Evolutionary conservation across 192 early-diverging fungal species (phyloP), one percentile per base, ranked within the genome.

Genomic region (Entomortierella parvispora): DNA sequence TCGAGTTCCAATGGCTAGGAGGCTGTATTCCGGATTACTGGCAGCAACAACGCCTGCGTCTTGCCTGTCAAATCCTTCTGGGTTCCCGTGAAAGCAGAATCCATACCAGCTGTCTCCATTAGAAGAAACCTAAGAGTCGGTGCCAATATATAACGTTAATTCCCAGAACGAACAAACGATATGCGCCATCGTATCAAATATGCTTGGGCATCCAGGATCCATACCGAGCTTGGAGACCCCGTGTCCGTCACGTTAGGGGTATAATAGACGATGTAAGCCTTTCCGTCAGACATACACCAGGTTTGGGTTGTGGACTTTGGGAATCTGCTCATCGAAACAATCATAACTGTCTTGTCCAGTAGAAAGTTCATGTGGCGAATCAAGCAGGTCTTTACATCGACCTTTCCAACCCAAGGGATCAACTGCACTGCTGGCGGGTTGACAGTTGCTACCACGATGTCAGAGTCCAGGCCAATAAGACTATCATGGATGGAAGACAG

Each of bases 361-460:
- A 84, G 58, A 53, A 93, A 91, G 25, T 59, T 82, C 49, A 89
- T 62, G 31, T 84, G 71, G 15, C 71, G 52, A 28, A 91, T 74
- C 29, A 87, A 42, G 14, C 84, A 68, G 12, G 90, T 92, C 32
- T 85, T 85, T 28, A 84, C 58, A 65, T 87, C 89, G 14, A 88
- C 85, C 37, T 91, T 88, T 25, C 87, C 89, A 14, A 81, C 56
- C 92, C 92, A 93, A 2, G 90, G 87, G 28, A 95, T 85, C 26
- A 87, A 90, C 53, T 93, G 85, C 15, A 93, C 85, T 6, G 93
- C 90, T 33, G 91, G 86, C 15, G 90, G 88, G 17, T 81, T 83
- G 45, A 80, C 68, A 9, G 91, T 93, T 28, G 87, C 89, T 8
- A 95, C 77, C 8, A 95, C 80, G 40, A 93, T 67, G 65, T 90